Percentiles rank a stretch among this genome's conserved stretches.
These are phyloP conservation scores for Jamesozyma lodderae DNA, from an alignment of 805 yeast genomes.

Conservation along the genomic window DNA sequence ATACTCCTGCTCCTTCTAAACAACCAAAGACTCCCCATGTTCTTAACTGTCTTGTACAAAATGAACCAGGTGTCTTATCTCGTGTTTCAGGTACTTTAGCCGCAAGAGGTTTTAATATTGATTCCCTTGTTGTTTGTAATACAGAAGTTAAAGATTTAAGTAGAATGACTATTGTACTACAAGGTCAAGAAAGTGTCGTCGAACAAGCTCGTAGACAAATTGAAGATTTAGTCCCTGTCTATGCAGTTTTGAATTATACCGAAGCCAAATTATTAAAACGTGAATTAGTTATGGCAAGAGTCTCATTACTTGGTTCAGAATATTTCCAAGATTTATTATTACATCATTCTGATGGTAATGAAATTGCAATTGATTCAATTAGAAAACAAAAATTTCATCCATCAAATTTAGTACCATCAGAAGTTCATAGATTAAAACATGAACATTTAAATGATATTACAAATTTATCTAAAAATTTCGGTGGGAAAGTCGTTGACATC, in stretches of 20 bases:
- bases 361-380: conserved; percentile 20
- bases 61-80: conserved; percentile 96
- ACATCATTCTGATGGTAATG: conserved; percentile 21
- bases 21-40: conserved; percentile 78
- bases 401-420: conserved; percentile 77
- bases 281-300: conserved; percentile 84
- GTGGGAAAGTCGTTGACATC: conserved; percentile 87
- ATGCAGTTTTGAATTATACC: conserved; percentile 93
- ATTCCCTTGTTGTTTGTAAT: conserved; percentile 90
- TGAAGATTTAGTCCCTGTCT: conserved; percentile 95
- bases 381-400: conserved; percentile 62
- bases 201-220: conserved; percentile 98
- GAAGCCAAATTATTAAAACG: conserved; percentile 83
- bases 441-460: conserved; percentile 79
- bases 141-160: conserved; percentile 93
- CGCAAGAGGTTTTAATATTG: conserved; percentile 97
- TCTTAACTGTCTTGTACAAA: conserved; percentile 92
- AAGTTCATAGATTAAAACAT: conserved; percentile 90
- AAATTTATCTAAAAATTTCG: conserved; percentile 73
- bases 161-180: conserved; percentile 91
- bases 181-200: conserved; percentile 90
- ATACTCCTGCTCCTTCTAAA: conserved; percentile 53
- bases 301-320: conserved; percentile 94
- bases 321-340: conserved; percentile 90
- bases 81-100: conserved; percentile 92